Evolutionary conservation across 2,329 filamentous ascomycete genomes (phyloP).

Genomic region (Trichophyton verrucosum): DNA sequence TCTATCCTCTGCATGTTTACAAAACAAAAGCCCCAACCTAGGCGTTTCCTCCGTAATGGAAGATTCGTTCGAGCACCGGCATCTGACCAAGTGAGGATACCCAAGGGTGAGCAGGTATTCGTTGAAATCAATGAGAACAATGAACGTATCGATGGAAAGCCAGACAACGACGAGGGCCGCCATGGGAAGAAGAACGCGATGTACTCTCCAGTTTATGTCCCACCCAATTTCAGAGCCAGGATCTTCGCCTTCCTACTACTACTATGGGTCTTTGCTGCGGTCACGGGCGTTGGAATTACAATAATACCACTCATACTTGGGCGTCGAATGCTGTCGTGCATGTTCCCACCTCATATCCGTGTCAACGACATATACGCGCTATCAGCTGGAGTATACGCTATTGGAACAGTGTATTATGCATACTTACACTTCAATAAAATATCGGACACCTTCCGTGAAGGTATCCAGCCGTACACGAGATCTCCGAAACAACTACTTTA

Average conservation of each 20-base stretch:
- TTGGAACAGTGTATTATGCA: slow-evolving; percentile 57
- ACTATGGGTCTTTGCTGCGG: slow-evolving; percentile 86
- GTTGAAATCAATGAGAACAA: slow-evolving; percentile 60
- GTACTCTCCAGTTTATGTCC: slow-evolving; percentile 66
- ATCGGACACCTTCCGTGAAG: slow-evolving; percentile 7
- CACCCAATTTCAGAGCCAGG: slow-evolving; percentile 68
- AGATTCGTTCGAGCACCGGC: slow-evolving; percentile 84
- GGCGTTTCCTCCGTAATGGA: slow-evolving; percentile 56
- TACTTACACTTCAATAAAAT: slow-evolving; percentile 16
- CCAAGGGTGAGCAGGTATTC: slow-evolving; percentile 72
- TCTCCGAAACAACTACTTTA: slow-evolving; percentile 21
- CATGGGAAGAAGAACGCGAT: slow-evolving; percentile 48
- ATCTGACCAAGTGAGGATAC: slow-evolving; percentile 87
- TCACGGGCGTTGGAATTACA: slow-evolving; percentile 73
- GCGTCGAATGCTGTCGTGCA: slow-evolving; percentile 58
- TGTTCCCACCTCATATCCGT: slow-evolving; percentile 58
- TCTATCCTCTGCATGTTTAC: slow-evolving; percentile 29
- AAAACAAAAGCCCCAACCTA: neutral
- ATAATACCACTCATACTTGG: slow-evolving; percentile 79
- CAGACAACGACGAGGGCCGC: slow-evolving; percentile 43
- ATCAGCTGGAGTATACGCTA: slow-evolving; percentile 72
- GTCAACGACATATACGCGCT: slow-evolving; percentile 97
- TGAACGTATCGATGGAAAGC: slow-evolving; percentile 48
- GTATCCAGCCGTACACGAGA: slow-evolving; percentile 18
- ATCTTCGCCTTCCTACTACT: slow-evolving; percentile 76